These are phyloP conservation scores for Phytomonas sp. DNA, from an alignment of 208 protist species.

Conservation along the genomic window DNA sequence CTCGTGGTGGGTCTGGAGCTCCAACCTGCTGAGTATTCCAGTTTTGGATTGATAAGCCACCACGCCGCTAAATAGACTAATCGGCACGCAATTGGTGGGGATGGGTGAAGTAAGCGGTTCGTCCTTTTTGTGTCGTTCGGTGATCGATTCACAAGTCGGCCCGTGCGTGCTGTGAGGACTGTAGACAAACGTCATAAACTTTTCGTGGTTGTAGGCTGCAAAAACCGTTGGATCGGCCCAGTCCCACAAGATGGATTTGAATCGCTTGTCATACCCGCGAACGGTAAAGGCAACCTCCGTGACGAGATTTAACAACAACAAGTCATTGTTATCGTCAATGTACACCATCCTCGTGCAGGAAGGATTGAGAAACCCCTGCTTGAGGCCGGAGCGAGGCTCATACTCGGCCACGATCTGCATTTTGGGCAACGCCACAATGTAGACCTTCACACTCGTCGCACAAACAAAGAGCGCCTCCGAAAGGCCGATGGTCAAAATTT, in stretches of 20 bases:
- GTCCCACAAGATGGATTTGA: conserved; percentile 89
- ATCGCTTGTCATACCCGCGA: conserved; percentile 53
- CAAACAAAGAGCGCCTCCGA: conserved; percentile 92
- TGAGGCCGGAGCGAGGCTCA: conserved; percentile 48
- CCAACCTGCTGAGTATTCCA: conserved; percentile 56
- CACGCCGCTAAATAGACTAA: conserved; percentile 72
- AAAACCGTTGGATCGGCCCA: conserved; percentile 86
- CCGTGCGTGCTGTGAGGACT: conserved; percentile 81
- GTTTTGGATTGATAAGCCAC: conserved; percentile 69
- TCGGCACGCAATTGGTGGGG: conserved; percentile 53
- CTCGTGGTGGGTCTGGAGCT: conserved; percentile 70
- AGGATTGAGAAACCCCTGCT: conserved; percentile 73
- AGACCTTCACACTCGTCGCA: conserved; percentile 70
- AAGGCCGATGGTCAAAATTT: conserved; percentile 79
- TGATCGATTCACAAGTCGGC: conserved; percentile 71
- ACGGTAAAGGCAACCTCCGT: conserved; percentile 73
- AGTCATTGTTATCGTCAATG: conserved; percentile 75
- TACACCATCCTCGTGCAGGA: conserved; percentile 88
- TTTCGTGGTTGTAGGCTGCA: conserved; percentile 52
- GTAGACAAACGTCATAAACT: conserved; percentile 87
- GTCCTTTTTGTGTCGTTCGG: conserved; percentile 44
- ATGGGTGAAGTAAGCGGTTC: conserved; percentile 68
- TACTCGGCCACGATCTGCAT: conserved; percentile 84
- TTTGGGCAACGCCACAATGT: conserved; percentile 80
- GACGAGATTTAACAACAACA: conserved; percentile 89